phyloP scores from a whole-genome alignment of 73 alveolate species.

The Paramecium sonneborni region DNA sequence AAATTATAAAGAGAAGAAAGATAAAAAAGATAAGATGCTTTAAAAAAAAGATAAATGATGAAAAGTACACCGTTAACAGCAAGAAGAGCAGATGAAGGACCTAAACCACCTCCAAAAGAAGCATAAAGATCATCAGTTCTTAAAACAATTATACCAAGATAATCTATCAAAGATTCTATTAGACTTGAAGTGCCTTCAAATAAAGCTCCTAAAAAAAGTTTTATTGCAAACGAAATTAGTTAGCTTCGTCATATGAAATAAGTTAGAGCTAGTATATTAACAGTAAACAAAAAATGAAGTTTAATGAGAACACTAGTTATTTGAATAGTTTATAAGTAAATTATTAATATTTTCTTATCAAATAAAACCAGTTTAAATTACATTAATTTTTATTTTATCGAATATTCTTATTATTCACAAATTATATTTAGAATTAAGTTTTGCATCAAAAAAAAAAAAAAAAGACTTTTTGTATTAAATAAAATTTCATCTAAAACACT shows the following conservation, averaged over 20 bases:
- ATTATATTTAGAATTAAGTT: background rate
- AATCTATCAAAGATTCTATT: background rate
- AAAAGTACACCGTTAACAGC: slow-evolving; percentile 1
- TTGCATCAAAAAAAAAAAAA: too few species aligned
- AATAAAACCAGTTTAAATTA: background rate
- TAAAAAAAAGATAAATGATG: background rate
- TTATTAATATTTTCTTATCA: background rate
- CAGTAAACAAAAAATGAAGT: slow-evolving; percentile 12
- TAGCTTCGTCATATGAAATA: background rate
- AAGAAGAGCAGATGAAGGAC: slow-evolving; percentile 29
- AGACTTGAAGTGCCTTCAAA: background rate
- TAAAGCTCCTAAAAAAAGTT: background rate
- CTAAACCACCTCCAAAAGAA: background rate
- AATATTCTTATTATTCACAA: too few species aligned
- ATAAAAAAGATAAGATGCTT: background rate
- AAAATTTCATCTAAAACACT: too few species aligned
- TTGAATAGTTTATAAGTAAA: background rate
- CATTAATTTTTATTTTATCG: background rate
- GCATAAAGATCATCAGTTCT: background rate
- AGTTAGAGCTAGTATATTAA: slow-evolving; percentile 12
- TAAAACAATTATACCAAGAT: background rate
- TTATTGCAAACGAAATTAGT: slow-evolving; percentile 2
- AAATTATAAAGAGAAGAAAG: slow-evolving; percentile 11
- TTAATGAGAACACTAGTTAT: background rate
- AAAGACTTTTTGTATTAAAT: too few species aligned